Percentiles rank a stretch among this genome's conserved stretches.
These are phyloP conservation scores for Cladosporium phlei DNA, from an alignment of 2,329 filamentous ascomycete species.

Conservation along the genomic window DNA sequence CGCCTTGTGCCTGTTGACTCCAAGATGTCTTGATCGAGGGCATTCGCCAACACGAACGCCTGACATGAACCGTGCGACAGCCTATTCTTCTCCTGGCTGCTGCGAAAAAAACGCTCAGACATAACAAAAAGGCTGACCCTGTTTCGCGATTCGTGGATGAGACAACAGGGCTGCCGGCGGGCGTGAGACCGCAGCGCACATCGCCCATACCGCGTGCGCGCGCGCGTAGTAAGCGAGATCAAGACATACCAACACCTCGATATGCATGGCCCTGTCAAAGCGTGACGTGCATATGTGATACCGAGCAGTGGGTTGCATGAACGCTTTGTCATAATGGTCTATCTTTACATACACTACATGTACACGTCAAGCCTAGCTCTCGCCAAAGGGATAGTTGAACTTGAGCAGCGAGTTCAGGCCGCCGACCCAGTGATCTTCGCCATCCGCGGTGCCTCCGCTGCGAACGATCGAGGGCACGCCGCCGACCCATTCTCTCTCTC, in stretches of 20 bases:
- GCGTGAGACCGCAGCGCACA: slow-evolving; percentile 3
- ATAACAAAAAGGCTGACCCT: slow-evolving; percentile 2
- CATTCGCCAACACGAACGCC: not conserved
- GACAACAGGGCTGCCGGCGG: not conserved
- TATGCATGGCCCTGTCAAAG: not conserved
- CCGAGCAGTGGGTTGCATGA: slow-evolving; percentile 4
- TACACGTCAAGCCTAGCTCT: slow-evolving; percentile 42
- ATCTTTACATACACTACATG: no score
- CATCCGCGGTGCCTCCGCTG: slow-evolving; percentile 42
- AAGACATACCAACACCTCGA: no score
- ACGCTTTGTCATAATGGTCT: slow-evolving; percentile 6
- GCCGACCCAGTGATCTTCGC: slow-evolving; percentile 92
- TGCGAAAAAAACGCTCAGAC: slow-evolving; percentile 2
- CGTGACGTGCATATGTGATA: slow-evolving; percentile 1
- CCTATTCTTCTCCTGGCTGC: not conserved
- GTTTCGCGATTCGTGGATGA: slow-evolving; percentile 4
- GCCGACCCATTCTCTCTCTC: slow-evolving; percentile 54
- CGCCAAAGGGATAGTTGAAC: slow-evolving; percentile 96
- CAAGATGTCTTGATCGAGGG: not conserved
- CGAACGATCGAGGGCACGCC: slow-evolving; percentile 91
- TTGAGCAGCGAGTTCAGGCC: slow-evolving; percentile 89
- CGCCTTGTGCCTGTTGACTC: no score
- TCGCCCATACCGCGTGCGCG: not conserved
- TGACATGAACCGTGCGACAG: no score
- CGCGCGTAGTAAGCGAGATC: no score